phyloP scores from a whole-genome alignment of 208 protist genomes.

The Leishmania turanica region DNA sequence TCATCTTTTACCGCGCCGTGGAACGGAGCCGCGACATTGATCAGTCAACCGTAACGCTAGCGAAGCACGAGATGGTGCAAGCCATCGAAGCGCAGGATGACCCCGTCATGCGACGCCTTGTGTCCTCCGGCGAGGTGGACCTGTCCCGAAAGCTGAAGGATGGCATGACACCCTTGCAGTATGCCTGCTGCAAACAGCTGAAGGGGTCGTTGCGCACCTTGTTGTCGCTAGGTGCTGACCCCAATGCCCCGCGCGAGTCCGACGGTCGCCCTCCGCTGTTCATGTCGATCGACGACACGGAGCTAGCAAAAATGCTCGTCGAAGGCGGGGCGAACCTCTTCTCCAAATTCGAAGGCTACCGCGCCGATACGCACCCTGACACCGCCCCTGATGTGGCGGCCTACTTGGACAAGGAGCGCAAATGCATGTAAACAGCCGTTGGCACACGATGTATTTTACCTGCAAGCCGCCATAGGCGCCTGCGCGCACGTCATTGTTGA shows the following conservation, averaged over 20 bases:
- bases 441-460: neutral
- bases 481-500: neutral
- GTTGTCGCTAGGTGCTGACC: slow-evolving; percentile 79
- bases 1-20: slow-evolving; percentile 79
- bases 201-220: slow-evolving; percentile 53
- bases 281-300: slow-evolving; percentile 80
- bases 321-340: slow-evolving; percentile 76
- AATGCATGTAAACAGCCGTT: slow-evolving; percentile 39
- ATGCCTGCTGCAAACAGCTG: slow-evolving; percentile 67
- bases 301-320: slow-evolving; percentile 68
- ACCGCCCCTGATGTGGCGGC: slow-evolving; percentile 67
- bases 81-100: slow-evolving; percentile 63
- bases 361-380: slow-evolving; percentile 78
- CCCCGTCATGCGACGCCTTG: slow-evolving; percentile 43
- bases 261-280: slow-evolving; percentile 85
- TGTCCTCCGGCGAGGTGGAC: slow-evolving; percentile 56
- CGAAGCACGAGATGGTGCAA: slow-evolving; percentile 62
- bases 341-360: slow-evolving; percentile 69
- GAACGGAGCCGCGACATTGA: slow-evolving; percentile 70
- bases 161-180: slow-evolving; percentile 90
- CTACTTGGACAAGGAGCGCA: slow-evolving; percentile 41
- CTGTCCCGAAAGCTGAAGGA: slow-evolving; percentile 46
- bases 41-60: slow-evolving; percentile 51
- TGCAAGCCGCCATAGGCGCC: neutral
- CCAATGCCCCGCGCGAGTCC: slow-evolving; percentile 54